Evolutionary conservation across 306 rosid species (phyloP).

Genomic region (Sicyos baderoa): DNA sequence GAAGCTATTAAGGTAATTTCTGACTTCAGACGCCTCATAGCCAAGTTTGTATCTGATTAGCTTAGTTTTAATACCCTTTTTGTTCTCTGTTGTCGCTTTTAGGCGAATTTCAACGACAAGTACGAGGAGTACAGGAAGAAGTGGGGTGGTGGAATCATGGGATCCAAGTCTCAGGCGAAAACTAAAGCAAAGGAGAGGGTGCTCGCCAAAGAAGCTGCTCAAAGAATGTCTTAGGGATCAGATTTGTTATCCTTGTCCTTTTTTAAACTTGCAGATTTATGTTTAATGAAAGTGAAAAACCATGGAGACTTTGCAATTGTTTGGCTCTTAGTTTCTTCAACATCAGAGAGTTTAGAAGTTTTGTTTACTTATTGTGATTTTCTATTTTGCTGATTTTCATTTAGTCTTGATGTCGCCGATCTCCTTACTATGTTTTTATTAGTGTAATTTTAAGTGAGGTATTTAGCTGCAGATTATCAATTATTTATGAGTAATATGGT

Average conservation of each 20-base stretch:
- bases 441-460: too few relatives aligned
- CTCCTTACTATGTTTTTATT: background rate
- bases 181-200: conserved; percentile 61
- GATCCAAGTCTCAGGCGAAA: conserved; percentile 73
- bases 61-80: background rate
- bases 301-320: background rate
- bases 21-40: background rate
- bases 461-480: too few relatives aligned
- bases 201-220: conserved; percentile 76
- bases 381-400: background rate
- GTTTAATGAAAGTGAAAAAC: too few relatives aligned
- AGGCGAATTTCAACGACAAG: conserved; percentile 83
- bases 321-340: background rate
- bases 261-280: too few relatives aligned
- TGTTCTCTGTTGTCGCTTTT: background rate
- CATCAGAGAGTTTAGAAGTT: background rate
- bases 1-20: conserved; percentile 68
- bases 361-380: background rate
- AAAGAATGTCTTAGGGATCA: conserved; percentile 43
- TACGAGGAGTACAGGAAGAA: conserved; percentile 61
- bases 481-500: too few relatives aligned
- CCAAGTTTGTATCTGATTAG: background rate
- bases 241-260: background rate
- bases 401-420: background rate
- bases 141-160: conserved; percentile 92